Base-by-base conservation (phyloP, 495 filamentous ascomycete genomes). In the Saxophila tyrrhenica region DNA sequence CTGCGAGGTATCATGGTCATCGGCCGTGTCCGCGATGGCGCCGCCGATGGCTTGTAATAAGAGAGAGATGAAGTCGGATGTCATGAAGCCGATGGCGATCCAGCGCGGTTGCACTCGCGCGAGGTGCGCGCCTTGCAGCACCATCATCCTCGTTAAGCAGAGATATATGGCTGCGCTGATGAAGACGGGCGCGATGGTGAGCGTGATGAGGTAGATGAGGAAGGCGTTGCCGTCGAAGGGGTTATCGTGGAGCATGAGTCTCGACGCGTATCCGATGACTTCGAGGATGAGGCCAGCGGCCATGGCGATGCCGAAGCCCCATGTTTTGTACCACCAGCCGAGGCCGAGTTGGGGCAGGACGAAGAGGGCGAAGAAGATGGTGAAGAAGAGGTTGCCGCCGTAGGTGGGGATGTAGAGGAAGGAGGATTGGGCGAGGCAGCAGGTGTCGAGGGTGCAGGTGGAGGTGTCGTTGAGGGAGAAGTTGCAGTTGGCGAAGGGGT, bases 121-220 rank as follows among this genome's bases (percentile, higher is more conserved):
- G 66, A 81, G 74, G 62, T 81, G 75, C 45, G 70, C 70, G 51
- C 79, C 83, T 65, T 78, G 80, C 24, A 76, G 70, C 52, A 66
- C 67, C 47, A 85, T 77, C 55, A 83, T 76, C 50, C 79, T 72
- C 0, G 76, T 70, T 1, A 82, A 71, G 63, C 77, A 83, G 42
- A 85, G 74, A 59, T 86, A 86, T 57, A 85, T 76, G 55, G 75
- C 78, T 1, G 76, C 83, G 24, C 78, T 70, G 35, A 85, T 63
- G 65, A 85, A 83, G 46, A 79, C 78, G 2, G 82, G 82, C 7
- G 68, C 83, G 51, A 86, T 76, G 19, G 81, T 84, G n/a, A 85
- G 68, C 58, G 67, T 70, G 65, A 78, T 76, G 55, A 83, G 77
- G 66, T 82, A 77, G 62, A 66, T 50, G 9, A 70, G 46, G 55